Evolutionary conservation across 2,329 filamentous ascomycete species (phyloP).

Genomic region (Teratosphaeria nubilosa): DNA sequence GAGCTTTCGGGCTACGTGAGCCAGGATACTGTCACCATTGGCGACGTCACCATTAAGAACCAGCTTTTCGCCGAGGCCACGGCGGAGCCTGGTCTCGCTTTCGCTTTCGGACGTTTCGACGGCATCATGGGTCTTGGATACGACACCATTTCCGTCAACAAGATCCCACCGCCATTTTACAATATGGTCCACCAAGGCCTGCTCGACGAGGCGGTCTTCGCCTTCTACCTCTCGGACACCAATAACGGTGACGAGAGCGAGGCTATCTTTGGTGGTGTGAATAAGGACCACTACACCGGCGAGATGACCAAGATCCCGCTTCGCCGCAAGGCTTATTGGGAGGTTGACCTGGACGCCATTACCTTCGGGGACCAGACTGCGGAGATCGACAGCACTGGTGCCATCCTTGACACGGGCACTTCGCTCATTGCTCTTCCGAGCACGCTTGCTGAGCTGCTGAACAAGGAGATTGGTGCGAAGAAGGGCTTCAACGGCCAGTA

Average conservation of each 20-base stretch:
- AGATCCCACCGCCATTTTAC: constrained; percentile 92
- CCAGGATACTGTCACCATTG: constrained; percentile 74
- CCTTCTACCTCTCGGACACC: constrained; percentile 83
- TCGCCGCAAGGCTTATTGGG: constrained; percentile 98
- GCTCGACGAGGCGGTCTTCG: constrained; percentile 84
- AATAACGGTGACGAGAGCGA: constrained; percentile 65
- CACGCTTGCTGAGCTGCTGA: constrained; percentile 86
- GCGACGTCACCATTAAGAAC: constrained; percentile 75
- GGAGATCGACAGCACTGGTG: constrained; percentile 87
- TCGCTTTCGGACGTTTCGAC: constrained; percentile 95
- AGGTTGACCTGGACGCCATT: constrained; percentile 91
- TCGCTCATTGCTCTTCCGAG: constrained; percentile 92
- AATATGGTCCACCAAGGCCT: constrained; percentile 84
- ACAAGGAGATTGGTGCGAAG: constrained; percentile 95
- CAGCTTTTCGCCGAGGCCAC: constrained; percentile 97
- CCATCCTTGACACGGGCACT: constrained; percentile 95
- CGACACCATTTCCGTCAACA: constrained; percentile 94
- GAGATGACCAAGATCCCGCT: constrained; percentile 89
- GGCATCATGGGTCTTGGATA: constrained; percentile 92
- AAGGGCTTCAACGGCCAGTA: constrained; percentile 98
- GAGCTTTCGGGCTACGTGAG: constrained; percentile 90
- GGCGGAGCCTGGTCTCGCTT: constrained; percentile 87
- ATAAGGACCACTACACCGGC: constrained; percentile 71
- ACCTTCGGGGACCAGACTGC: constrained; percentile 76
- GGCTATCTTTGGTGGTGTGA: constrained; percentile 79